Base-by-base conservation (phyloP, 495 filamentous ascomycete genomes). In the Stereocaulon alpinum region DNA sequence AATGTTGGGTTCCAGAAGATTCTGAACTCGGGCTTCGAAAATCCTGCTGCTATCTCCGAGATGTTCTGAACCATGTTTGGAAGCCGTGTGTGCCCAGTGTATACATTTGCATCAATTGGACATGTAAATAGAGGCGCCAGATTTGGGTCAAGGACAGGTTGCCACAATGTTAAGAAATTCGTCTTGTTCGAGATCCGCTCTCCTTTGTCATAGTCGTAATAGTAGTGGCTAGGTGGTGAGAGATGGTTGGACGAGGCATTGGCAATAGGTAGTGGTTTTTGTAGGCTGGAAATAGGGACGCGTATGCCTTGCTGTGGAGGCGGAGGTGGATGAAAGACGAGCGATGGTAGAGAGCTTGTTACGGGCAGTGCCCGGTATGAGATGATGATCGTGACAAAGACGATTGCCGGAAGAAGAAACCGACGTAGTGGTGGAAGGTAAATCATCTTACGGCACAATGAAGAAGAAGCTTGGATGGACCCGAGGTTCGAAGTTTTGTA, bases 1-100 rank as follows among this genome's bases (percentile, higher is more conserved):
- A 74, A 67, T 40, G 72, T 72, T 6, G 72, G 72, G 30, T 74
- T 74, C 71, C 71, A 72, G 60, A 74, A 73, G 18, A 62, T 61
- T 40, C 69, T 61, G 4, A 42, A 57, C 22, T 73, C 69, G 3
- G 57, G 48, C 40, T 52, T 62, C 10, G 45, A 40, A 3, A 59
- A 52, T n/a, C 60, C 49, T 3, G 60, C 56, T 37, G 69, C 60
- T 17, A 67, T 65, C 61, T 70, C 66, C 2, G 72, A 71, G 62
- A 74, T 71, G 63, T 72, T 73, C 24, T 66, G 66, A 27, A 73
- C 45, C 11, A 66, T 50, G 40, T 70, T 62, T 40, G 63, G 64
- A 6, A 74, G 55, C 14, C 72, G 65, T 27, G 72, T 58, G 53
- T 74, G 69, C 24, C 58, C 56, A 12, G 72, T 74, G 57, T 63